Conservation (phyloP, 176 grass and related monocot species). For the Tuctoria greenei region DNA sequence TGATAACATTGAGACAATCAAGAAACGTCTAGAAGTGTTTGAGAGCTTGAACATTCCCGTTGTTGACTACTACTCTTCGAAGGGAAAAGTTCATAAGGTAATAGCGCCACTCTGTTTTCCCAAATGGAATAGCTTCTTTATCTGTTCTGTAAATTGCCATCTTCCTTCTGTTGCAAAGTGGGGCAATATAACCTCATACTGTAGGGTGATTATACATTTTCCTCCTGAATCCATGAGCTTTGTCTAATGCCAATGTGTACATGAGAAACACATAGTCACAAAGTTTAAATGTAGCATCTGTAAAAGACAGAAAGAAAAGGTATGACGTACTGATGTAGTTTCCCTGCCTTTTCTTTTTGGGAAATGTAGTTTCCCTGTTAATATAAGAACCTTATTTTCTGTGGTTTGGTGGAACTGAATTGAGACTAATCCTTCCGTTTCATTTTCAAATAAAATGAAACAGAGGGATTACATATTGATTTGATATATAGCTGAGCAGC, state of each 20-base stretch:
- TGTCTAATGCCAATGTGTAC: background rate
- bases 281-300: background rate
- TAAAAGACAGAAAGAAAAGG: background rate
- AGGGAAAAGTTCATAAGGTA: conserved; percentile 92
- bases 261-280: conserved; percentile 7
- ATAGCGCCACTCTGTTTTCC: background rate
- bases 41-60: conserved; percentile 89
- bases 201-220: conserved; percentile 6
- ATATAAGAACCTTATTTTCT: background rate
- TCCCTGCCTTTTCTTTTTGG: too few relatives aligned
- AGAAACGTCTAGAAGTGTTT: conserved; percentile 87
- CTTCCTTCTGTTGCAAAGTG: background rate
- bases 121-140: conserved; percentile 1
- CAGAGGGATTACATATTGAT: background rate
- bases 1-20: conserved; percentile 96
- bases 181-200: background rate
- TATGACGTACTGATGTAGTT: conserved; percentile 1
- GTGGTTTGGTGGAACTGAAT: background rate
- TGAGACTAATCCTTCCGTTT: too few relatives aligned
- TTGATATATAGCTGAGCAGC: conserved; percentile 13
- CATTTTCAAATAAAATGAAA: too few relatives aligned
- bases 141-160: conserved; percentile 4
- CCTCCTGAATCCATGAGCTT: background rate
- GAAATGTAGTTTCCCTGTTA: too few relatives aligned
- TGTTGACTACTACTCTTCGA: conserved; percentile 76